Conservation (phyloP, 2,329 filamentous ascomycete genomes). For the Cladophialophora bantiana region DNA sequence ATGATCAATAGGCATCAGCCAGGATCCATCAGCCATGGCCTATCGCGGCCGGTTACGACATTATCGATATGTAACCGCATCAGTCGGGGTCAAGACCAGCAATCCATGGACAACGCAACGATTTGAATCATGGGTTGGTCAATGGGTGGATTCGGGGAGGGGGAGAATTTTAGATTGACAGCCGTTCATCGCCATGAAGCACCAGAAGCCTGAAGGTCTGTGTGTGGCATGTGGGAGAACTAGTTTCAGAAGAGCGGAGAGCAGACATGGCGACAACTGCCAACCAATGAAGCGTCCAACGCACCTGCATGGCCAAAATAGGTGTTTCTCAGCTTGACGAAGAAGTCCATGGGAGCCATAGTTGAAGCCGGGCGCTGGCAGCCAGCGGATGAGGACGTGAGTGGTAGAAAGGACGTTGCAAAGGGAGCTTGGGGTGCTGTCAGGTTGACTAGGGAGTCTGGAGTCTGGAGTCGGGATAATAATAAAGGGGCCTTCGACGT, state of each 20-base stretch:
- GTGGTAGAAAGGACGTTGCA: not conserved
- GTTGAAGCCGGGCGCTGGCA: not conserved
- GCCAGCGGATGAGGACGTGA: not conserved
- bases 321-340: constrained; percentile 28
- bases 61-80: constrained; percentile 32
- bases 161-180: constrained; percentile 8
- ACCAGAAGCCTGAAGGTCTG: constrained; percentile 5
- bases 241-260: constrained; percentile 31
- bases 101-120: constrained; percentile 10
- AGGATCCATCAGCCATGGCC: too few relatives aligned
- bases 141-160: constrained; percentile 1
- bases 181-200: not conserved
- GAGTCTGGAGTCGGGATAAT: not conserved
- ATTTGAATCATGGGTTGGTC: not conserved
- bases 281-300: constrained; percentile 34
- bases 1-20: not conserved
- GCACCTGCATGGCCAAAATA: constrained; percentile 37
- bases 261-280: constrained; percentile 10
- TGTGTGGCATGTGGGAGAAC: constrained; percentile 10
- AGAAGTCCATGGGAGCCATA: constrained; percentile 34
- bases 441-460: constrained; percentile 1
- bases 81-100: constrained; percentile 4
- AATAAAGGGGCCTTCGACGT: not conserved
- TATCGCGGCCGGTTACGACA: constrained; percentile 1
- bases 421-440: not conserved